Percentiles rank a stretch among this genome's conserved stretches.
phyloP scores from a whole-genome alignment of 441 rosid genomes.

The Aquilaria agallochum region DNA sequence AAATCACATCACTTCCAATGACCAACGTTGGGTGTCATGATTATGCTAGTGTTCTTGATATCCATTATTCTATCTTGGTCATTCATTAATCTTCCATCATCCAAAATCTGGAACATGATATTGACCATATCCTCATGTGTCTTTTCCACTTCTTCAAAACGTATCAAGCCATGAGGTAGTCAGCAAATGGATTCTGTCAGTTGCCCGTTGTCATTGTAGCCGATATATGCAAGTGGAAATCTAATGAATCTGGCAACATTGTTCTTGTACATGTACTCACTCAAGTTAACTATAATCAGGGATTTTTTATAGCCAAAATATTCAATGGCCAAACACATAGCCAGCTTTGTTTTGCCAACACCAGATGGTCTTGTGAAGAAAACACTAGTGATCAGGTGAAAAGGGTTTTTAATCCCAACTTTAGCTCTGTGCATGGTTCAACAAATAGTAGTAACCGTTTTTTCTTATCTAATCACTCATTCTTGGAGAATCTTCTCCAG shows the following conservation, averaged over 20 bases:
- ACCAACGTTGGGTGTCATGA: conserved; percentile 48
- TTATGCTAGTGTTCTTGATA: conserved; percentile 48
- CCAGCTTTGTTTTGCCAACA: conserved; percentile 61
- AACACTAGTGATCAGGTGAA: conserved; percentile 51
- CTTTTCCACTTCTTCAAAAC: conserved; percentile 55
- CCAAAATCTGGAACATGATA: conserved; percentile 48
- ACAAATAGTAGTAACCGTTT: conserved; percentile 48
- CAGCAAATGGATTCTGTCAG: conserved; percentile 48
- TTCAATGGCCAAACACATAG: conserved; percentile 44
- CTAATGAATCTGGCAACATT: conserved; percentile 51
- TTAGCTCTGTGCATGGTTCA: conserved; percentile 53
- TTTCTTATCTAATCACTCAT: conserved; percentile 54
- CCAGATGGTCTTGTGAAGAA: conserved; percentile 59
- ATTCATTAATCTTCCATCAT: conserved; percentile 55
- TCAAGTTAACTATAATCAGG: conserved; percentile 57
- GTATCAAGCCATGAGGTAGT: conserved; percentile 42
- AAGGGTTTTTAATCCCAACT: conserved; percentile 52
- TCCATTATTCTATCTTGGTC: conserved; percentile 45
- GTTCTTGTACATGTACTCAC: conserved; percentile 61
- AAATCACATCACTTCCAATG: conserved; percentile 30
- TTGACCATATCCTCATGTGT: conserved; percentile 54
- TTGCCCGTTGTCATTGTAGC: conserved; percentile 50
- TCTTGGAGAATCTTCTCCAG: conserved; percentile 37
- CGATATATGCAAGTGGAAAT: conserved; percentile 57
- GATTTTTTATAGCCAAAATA: conserved; percentile 38